These are phyloP conservation scores for Cubamyces lactineus DNA, from an alignment of 768 basidiomycete genomes.

Conservation along the genomic window DNA sequence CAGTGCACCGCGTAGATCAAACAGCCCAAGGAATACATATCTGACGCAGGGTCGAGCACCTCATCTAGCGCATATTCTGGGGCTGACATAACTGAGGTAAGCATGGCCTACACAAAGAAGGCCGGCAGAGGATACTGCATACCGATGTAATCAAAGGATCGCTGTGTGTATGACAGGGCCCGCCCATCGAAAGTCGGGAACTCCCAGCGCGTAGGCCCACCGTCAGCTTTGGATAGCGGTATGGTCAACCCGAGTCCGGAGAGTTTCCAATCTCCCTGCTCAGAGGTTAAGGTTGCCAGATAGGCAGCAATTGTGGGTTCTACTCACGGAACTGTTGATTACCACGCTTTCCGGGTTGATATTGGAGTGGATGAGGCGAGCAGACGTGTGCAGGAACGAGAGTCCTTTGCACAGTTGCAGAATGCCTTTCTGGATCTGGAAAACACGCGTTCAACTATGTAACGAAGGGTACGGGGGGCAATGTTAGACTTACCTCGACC, in stretches of 20 bases:
- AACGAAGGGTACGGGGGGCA: neutral
- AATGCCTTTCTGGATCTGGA: conserved; percentile 93
- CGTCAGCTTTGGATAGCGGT: conserved; percentile 66
- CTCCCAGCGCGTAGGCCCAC: conserved; percentile 81
- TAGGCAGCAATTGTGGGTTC: neutral
- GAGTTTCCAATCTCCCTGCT: conserved; percentile 97
- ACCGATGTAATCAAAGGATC: conserved; percentile 96
- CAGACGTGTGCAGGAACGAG: conserved; percentile 89
- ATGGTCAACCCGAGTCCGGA: conserved; percentile 89
- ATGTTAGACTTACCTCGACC: conserved; percentile 69
- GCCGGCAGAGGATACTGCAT: conserved; percentile 27
- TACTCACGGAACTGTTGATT: conserved; percentile 82
- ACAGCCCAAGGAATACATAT: conserved; percentile 93
- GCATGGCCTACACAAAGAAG: neutral
- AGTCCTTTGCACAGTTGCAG: conserved; percentile 91
- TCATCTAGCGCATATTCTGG: conserved; percentile 96
- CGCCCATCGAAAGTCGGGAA: conserved; percentile 88
- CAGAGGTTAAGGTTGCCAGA: neutral
- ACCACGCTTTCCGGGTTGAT: conserved; percentile 85
- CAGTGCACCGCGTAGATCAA: conserved; percentile 91
- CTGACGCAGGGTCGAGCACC: conserved; percentile 80
- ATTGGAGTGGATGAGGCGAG: conserved; percentile 91
- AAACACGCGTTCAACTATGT: neutral
- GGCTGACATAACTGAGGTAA: conserved; percentile 49
- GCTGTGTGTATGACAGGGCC: conserved; percentile 79